Evolutionary conservation across 805 yeast genomes (phyloP).

Genomic region (Candida maesae): DNA sequence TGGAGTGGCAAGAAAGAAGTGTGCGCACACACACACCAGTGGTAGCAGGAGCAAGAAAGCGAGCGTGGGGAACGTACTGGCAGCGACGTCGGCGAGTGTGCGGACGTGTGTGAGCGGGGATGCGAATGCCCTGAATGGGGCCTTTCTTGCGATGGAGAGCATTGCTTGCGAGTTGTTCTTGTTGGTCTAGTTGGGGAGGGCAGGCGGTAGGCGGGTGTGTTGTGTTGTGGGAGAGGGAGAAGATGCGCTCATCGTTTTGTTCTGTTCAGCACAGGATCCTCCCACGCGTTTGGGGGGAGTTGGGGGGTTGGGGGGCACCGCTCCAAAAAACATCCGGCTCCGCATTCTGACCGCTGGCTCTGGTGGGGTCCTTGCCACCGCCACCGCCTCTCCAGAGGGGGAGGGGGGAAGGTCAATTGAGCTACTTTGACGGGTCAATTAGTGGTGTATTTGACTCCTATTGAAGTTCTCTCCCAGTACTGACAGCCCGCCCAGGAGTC

Average conservation of each 20-base stretch:
- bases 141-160: slow-evolving; percentile 20
- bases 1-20: no score
- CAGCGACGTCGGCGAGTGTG: slow-evolving; percentile 22
- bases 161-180: slow-evolving; percentile 4
- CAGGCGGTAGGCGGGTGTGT: no score
- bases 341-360: not conserved
- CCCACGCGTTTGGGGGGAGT: not conserved
- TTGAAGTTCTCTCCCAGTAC: no score
- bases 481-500: no score
- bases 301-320: not conserved
- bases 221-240: not conserved
- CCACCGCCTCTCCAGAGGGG: no score
- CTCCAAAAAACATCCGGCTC: not conserved
- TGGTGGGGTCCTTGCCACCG: not conserved
- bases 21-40: no score
- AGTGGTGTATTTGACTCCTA: no score
- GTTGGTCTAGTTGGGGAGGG: no score
- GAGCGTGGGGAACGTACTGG: slow-evolving; percentile 9
- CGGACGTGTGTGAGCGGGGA: slow-evolving; percentile 18
- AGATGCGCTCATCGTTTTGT: slow-evolving; percentile 5
- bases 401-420: no score
- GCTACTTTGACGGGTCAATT: no score
- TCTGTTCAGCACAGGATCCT: not conserved
- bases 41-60: not conserved
- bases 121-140: slow-evolving; percentile 14